Conservation (phyloP, 352 stramenopile genomes). For the Globisporangium heterothallicum region DNA sequence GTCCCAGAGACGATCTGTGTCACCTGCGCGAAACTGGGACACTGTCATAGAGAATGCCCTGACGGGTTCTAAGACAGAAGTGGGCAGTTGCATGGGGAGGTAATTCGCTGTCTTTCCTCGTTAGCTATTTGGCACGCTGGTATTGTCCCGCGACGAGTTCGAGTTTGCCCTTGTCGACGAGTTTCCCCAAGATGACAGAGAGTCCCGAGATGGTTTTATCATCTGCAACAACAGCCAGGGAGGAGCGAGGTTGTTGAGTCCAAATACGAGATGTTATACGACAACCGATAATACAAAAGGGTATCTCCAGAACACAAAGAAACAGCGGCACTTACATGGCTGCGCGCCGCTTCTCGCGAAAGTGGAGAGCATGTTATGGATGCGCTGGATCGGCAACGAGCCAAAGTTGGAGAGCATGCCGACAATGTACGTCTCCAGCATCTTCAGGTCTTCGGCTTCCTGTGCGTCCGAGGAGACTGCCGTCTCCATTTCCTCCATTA, state of each 20-base stretch:
- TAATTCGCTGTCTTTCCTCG: too few species aligned
- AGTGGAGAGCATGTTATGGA: constrained; percentile 93
- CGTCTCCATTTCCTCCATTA: constrained; percentile 60
- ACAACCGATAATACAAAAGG: constrained; percentile 17
- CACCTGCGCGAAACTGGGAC: constrained; percentile 40
- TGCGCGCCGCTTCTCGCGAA: constrained; percentile 70
- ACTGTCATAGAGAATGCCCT: constrained; percentile 45
- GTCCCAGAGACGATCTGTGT: constrained; percentile 40
- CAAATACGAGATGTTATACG: too few species aligned
- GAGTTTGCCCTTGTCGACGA: constrained; percentile 69
- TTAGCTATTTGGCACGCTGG: constrained; percentile 23
- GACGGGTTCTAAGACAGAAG: constrained; percentile 41
- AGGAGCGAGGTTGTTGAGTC: too few species aligned
- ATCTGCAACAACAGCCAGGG: constrained; percentile 38
- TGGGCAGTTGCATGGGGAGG: too few species aligned
- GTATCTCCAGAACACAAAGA: constrained; percentile 1
- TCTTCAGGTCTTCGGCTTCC: constrained; percentile 87
- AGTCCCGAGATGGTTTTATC: constrained; percentile 80
- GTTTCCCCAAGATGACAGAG: constrained; percentile 54
- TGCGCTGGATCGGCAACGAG: constrained; percentile 87
- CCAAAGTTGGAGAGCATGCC: constrained; percentile 95
- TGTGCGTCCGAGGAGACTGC: constrained; percentile 89
- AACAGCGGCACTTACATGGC: constrained; percentile 45
- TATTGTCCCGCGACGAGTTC: constrained; percentile 65
- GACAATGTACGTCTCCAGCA: constrained; percentile 94